Percentiles rank a stretch among this genome's conserved stretches.
Conservation (phyloP, 495 filamentous ascomycete genomes). For the Gamarada debralockiae region DNA sequence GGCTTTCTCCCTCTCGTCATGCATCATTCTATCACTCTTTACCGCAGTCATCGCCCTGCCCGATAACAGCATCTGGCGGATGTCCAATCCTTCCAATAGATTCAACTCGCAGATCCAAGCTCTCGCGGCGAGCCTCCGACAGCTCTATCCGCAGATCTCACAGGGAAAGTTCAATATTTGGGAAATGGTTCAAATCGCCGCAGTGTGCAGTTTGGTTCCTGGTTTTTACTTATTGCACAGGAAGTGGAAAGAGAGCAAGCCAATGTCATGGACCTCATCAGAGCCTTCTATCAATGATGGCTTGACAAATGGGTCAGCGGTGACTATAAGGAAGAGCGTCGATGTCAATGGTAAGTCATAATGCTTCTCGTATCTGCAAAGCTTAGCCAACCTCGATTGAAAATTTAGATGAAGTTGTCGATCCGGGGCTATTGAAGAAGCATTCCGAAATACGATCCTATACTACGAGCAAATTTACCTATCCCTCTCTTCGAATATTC, state of each 20-base stretch:
- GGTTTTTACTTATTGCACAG: conserved; percentile 15
- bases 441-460: conserved; percentile 69
- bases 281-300: neutral
- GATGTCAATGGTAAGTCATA: conserved; percentile 11
- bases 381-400: neutral
- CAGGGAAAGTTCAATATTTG: conserved; percentile 6
- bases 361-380: neutral
- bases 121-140: conserved; percentile 3
- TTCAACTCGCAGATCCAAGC: conserved; percentile 4
- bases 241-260: conserved; percentile 6
- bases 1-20: too few relatives aligned
- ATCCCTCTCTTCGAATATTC: conserved; percentile 78
- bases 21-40: too few relatives aligned
- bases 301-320: neutral
- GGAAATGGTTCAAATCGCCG: conserved; percentile 9
- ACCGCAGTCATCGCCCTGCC: too few relatives aligned
- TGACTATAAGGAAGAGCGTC: neutral
- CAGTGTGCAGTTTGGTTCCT: conserved; percentile 19
- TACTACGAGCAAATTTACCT: conserved; percentile 64
- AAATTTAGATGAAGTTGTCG: conserved; percentile 41
- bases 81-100: conserved; percentile 1
- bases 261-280: conserved; percentile 5
- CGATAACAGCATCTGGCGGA: conserved; percentile 9
- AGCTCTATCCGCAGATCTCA: conserved; percentile 14
- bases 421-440: conserved; percentile 74